Base-by-base conservation (phyloP, 2,329 filamentous ascomycete species). In the Arthrobotrys entomopaga region DNA sequence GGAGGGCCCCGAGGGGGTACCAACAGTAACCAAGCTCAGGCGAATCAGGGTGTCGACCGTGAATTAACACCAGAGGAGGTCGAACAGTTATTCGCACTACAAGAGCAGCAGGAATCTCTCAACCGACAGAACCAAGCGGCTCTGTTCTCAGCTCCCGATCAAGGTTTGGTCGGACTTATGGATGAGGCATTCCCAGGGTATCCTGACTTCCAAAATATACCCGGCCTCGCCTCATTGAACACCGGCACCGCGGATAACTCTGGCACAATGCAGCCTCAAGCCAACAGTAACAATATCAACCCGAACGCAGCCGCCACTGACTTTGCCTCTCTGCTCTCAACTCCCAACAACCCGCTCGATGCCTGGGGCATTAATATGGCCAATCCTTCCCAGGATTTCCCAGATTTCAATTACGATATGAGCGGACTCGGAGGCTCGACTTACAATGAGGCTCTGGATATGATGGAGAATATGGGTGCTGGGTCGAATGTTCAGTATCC, bases 121-220 rank as follows among this genome's bases (percentile, higher is more conserved):
- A 19, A 4, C 2, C 13, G 3, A 46, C 50, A 34, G 24, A 43
- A 46, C 19, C 56, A 10, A 7, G 56, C 5, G 5, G 26, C 40
- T 13, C 53, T 42, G 19, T n/a, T 24, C 11, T n/a, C 34, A 7
- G 26, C n/a, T 11, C 10, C 53, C 19, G 53, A 57, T 43, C 3
- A n/a, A 13, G 53, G 34, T 15, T 26, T 57, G 4, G 4, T 26
- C 6, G 53, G 53, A 7, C 29, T 57, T 8, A 38, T 38, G 38
- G 53, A 57, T 24, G 34, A 57, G 19, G 53, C 53, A 11, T 57
- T 57, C 34, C 26, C n/a, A 8, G 53, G 53, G n/a, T 57, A 57
- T 13, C 34, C 53, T 0, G 53, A 22, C 5, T 50, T 50, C 46
- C 10, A 22, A 5, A 13, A 19, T 13, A 6, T 46, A 15, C 6